Evolutionary conservation across 352 stramenopile genomes (phyloP), one percentile per base, ranked within the genome.

Genomic region (Pythium utonaiense): DNA sequence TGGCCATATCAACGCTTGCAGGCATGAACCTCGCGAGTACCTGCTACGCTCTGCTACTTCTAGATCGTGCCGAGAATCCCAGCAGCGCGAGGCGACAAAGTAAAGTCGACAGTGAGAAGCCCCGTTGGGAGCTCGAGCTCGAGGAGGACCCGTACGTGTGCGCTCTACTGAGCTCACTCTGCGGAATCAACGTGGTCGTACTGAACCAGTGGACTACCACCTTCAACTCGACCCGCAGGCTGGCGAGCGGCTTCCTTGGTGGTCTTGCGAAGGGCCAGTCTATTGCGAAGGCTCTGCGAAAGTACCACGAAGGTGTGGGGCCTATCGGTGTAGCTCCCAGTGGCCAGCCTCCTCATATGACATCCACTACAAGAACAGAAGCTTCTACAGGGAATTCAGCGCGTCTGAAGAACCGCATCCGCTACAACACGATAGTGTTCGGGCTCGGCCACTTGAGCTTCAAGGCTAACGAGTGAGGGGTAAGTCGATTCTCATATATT

Each of bases 71-170:
- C 3, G 86, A 96, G 60, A 96, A 91, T 54, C 54, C 74, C 12
- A 67, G 60, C 22, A 96, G 82, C 40, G 66, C 66, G n/a, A 73
- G 88, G 16, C 73, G 89, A 21, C 86, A 95, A 69, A 95, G 83
- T 67, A 96, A 96, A 68, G 25, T 83, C 36, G 83, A 96, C 63
- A 96, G 80, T 38, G 73, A 92, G 34, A 96, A 97, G 60, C 33
- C 67, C 0, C 59, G 63, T 1, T 77, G 71, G 69, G 67, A 92
- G 42, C 61, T 83, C 8, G 71, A 73, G 10, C 41, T 96, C 22
- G 89, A 95, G 28, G 64, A 74, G 22, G 80, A 92, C 48, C 57
- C 80, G 30, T 83, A 83, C 53, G 68, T 77, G 25, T 81, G 77
- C 6, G 83, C 82, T 0, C 44, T 91, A 24, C 75, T 97, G 3